Base-by-base conservation (phyloP, 2,329 filamentous ascomycete species). In the Sclerotinia borealis region DNA sequence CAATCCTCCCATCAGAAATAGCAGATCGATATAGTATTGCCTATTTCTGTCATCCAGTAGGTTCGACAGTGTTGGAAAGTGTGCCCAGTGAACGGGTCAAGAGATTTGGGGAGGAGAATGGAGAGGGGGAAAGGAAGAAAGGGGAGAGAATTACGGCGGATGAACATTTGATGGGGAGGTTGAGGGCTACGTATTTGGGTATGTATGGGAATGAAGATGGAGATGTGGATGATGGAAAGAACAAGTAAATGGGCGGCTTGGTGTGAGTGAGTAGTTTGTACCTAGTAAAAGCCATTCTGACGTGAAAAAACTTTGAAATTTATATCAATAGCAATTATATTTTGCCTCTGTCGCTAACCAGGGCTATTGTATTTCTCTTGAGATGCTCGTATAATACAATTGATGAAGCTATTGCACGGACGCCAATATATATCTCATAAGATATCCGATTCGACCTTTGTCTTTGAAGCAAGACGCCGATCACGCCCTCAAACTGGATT, bases 11-110 rank as follows among this genome's bases (percentile, higher is more conserved):
- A 9, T 29, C 39, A 10, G 60, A 62, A 47, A 62, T 48, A 22
- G 25, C 22, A 34, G 79, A 84, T 65, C 77, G 87, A 54, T 89
- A 89, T 71, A 86, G 84, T 11, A 86, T 90, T 67, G 87, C 83
- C 8, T 89, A 84, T 75, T 90, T 90, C 75, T 88, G 85, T 67
- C 87, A 89, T 71, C 87, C 87, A 1, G 80, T 82, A 5, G 78
- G 82, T 9, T 74, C 77, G 1, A 81, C 80, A 10, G 74, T 79
- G 48, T 75, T 90, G 56, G 80, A 79, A 54, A 76, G 83, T 1
- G 84, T 89, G 51, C 86, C 86, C 10, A 89, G 86, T 72, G 78
- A 82, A 65, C 75, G 80, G 52, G 84, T 89, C 4, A 76, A 72
- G 68, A 75, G 71, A 60, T 79, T 78, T 60, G 29, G 29, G 56